These are phyloP conservation scores for Rubroboletus satanas DNA, from an alignment of 768 basidiomycete genomes.

Conservation along the genomic window DNA sequence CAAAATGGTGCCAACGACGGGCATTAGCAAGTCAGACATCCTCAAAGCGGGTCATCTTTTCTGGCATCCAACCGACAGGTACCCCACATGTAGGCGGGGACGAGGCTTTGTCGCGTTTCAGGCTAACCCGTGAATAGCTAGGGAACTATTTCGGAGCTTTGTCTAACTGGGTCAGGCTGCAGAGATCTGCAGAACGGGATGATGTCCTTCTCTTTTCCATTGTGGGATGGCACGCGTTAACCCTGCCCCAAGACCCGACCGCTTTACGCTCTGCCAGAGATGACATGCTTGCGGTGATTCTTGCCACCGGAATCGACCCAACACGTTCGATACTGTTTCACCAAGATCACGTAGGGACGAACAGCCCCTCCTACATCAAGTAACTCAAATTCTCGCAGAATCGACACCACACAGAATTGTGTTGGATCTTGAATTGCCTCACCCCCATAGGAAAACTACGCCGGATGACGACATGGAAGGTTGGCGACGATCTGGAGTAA, in stretches of 20 bases:
- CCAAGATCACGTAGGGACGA: slow-evolving; percentile 73
- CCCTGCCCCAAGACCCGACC: slow-evolving; percentile 80
- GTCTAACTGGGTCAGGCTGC: slow-evolving; percentile 83
- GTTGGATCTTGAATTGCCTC: slow-evolving; percentile 86
- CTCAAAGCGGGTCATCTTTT: slow-evolving; percentile 57
- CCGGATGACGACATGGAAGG: slow-evolving; percentile 98
- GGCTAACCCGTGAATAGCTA: slow-evolving; percentile 46
- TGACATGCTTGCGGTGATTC: slow-evolving; percentile 76
- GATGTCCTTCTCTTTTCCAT: slow-evolving; percentile 79
- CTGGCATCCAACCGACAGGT: slow-evolving; percentile 93
- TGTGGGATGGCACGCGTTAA: slow-evolving; percentile 93
- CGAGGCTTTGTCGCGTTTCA: neutral
- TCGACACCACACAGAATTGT: slow-evolving; percentile 76
- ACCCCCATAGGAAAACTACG: slow-evolving; percentile 78
- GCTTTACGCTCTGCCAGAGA: slow-evolving; percentile 56
- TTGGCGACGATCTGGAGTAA: slow-evolving; percentile 25
- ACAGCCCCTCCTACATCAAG: neutral
- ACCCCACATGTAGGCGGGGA: slow-evolving; percentile 68
- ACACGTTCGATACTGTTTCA: slow-evolving; percentile 72
- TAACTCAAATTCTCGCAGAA: slow-evolving; percentile 47
- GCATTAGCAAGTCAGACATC: slow-evolving; percentile 1
- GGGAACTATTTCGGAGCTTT: slow-evolving; percentile 94
- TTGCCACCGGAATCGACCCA: slow-evolving; percentile 85
- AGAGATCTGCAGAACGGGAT: slow-evolving; percentile 51
- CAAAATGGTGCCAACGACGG: slow-evolving; percentile 5